Percentiles rank a stretch among this genome's conserved stretches.
Evolutionary conservation across 169 alveolate species (phyloP).

Genomic region (Plasmodium blacklocki): DNA sequence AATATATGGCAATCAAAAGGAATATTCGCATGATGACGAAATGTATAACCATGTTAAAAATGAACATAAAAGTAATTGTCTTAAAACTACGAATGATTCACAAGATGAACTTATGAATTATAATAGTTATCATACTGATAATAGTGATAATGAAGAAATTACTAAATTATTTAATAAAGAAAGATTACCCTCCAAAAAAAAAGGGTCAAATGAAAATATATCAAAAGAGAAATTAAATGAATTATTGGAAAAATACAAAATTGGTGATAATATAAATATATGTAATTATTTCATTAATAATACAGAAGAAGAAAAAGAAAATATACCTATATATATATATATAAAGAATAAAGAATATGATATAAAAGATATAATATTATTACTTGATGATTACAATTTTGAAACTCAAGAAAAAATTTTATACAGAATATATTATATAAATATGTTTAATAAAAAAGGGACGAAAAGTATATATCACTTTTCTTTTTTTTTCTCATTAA

Average conservation of each 20-base stretch:
- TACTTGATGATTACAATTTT: constrained; percentile 35
- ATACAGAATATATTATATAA: constrained; percentile 67
- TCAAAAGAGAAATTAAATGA: constrained; percentile 19
- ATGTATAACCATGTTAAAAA: not conserved
- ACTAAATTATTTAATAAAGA: constrained; percentile 27
- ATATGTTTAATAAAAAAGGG: constrained; percentile 23
- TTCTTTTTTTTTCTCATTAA: constrained; percentile 58
- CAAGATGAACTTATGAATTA: not conserved
- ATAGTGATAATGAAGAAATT: constrained; percentile 60
- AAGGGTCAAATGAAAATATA: not conserved
- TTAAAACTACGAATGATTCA: not conserved
- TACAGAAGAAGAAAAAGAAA: constrained; percentile 36
- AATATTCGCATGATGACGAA: not conserved
- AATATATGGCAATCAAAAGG: not conserved
- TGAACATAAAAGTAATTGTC: not conserved
- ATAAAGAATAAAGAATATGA: constrained; percentile 58
- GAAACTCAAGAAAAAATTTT: constrained; percentile 49
- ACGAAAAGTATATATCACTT: constrained; percentile 20
- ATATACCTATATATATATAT: constrained; percentile 43
- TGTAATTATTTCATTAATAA: constrained; percentile 55
- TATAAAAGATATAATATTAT: constrained; percentile 33
- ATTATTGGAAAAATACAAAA: constrained; percentile 18
- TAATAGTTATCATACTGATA: constrained; percentile 28
- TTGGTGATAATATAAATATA: constrained; percentile 36
- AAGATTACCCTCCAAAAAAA: not conserved